phyloP scores from a whole-genome alignment of 2,329 filamentous ascomycete species.

The Exserohilum rostratum region DNA sequence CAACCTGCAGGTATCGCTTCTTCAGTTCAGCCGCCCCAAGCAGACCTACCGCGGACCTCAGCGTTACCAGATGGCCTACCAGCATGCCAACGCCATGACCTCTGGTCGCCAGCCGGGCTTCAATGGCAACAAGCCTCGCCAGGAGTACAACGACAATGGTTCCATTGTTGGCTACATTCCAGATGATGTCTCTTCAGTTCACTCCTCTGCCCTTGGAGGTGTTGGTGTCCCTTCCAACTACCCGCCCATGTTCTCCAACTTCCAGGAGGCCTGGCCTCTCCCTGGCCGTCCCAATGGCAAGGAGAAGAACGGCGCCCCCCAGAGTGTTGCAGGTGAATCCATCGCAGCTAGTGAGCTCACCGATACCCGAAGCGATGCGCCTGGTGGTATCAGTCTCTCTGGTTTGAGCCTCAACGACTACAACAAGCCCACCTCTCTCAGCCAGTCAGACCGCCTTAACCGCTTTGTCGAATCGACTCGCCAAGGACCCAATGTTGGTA shows the following conservation, averaged over 20 bases:
- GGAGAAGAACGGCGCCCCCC: conserved; percentile 66
- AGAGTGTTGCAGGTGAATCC: conserved; percentile 87
- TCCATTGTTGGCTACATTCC: conserved; percentile 96
- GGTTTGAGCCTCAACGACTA: conserved; percentile 77
- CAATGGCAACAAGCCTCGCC: conserved; percentile 58
- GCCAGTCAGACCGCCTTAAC: conserved; percentile 88
- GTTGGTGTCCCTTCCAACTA: conserved; percentile 82
- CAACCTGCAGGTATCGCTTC: conserved; percentile 91
- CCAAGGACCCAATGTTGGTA: conserved; percentile 58
- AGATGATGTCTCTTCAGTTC: conserved; percentile 94
- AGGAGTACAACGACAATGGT: conserved; percentile 72
- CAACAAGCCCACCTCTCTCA: conserved; percentile 74
- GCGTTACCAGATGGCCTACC: conserved; percentile 81
- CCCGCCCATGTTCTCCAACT: conserved; percentile 93
- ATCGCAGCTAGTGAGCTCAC: conserved; percentile 90
- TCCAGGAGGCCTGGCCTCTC: conserved; percentile 89
- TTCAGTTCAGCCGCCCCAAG: conserved; percentile 95
- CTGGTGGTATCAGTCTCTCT: conserved; percentile 85
- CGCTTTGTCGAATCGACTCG: conserved; percentile 89
- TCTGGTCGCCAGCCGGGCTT: conserved; percentile 50
- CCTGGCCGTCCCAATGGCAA: conserved; percentile 74
- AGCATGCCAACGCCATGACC: conserved; percentile 66
- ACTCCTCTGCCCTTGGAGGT: conserved; percentile 87
- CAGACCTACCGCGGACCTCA: conserved; percentile 89
- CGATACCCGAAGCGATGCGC: conserved; percentile 77